Evolutionary conservation across 257 asterid genomes (phyloP).

Genomic region (Agastache rugosa): DNA sequence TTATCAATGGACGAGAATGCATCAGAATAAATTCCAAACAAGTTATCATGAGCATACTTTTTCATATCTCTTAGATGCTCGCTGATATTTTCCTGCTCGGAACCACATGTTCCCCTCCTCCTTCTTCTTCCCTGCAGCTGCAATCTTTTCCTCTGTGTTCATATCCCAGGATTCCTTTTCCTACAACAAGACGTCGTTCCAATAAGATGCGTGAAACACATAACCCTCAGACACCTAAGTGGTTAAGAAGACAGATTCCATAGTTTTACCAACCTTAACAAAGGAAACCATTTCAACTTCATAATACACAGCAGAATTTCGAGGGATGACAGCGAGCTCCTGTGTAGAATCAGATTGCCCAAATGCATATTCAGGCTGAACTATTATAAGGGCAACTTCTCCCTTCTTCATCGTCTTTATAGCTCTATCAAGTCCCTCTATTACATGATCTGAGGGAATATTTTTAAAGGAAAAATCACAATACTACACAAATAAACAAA

Average conservation of each 20-base stretch:
- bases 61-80: constrained; percentile 70
- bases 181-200: constrained; percentile 37
- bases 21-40: neutral
- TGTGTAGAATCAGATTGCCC: constrained; percentile 53
- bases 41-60: constrained; percentile 37
- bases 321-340: constrained; percentile 62
- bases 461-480: neutral
- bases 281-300: constrained; percentile 65
- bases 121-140: constrained; percentile 61
- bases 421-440: constrained; percentile 63
- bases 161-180: constrained; percentile 77
- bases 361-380: constrained; percentile 63
- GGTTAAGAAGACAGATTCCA: neutral
- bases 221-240: neutral
- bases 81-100: constrained; percentile 54
- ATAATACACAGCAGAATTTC: constrained; percentile 47
- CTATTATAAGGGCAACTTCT: constrained; percentile 50
- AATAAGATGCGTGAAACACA: neutral
- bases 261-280: constrained; percentile 50
- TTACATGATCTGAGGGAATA: constrained; percentile 50
- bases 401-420: constrained; percentile 67
- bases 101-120: constrained; percentile 65
- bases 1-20: neutral
- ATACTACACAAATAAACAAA: neutral
- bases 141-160: constrained; percentile 56